Evolutionary conservation across 202 grass and related monocot genomes (phyloP), one percentile per base, ranked within the genome.

Genomic region (Zizania palustris): DNA sequence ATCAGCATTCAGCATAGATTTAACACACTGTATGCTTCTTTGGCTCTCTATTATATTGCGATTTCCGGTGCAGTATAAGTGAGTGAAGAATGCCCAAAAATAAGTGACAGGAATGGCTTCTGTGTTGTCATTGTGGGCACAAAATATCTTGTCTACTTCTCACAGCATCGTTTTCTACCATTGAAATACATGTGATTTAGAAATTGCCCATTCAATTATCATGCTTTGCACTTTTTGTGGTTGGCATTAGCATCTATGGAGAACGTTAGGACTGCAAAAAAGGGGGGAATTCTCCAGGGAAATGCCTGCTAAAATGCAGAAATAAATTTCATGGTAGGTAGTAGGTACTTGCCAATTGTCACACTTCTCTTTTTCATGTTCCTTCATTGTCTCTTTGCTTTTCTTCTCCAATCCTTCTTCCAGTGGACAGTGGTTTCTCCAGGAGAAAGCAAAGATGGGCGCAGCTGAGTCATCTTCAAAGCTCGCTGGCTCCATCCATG

Each of bases 381-480:
- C 71, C 19, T 36, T 48, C 63, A 48, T 65, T 82, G 61, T 19
- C 1, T 10, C 58, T 49, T 65, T 28, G 70, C n/a, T 71, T 73
- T 68, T 74, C 76, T 77, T 78, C 36, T 61, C 3, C 43, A 44
- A 45, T 67, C 64, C 77, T 81, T 72, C 37, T 45, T 75, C 57
- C 1, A 40, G 48, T 43, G 53, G 36, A 46, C 1, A 40, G 48
- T 43, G 53, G 36, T 42, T 67, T 59, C 50, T 37, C n/a, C 49
- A 67, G 45, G 48, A 4, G 70, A 71, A 20, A 66, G 42, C 63
- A 59, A 19, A 73, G 40, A 84, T 89, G 83, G 90, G 86, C 2
- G 83, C 74, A 36, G 78, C 70, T 20, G 82, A 80, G 79, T 80
- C 86, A 14, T 83, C 86, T 38, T 80, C 74, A 45, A 72, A 48